Evolutionary conservation across 768 basidiomycete species (phyloP).

Genomic region (Boletus eberwhitei): DNA sequence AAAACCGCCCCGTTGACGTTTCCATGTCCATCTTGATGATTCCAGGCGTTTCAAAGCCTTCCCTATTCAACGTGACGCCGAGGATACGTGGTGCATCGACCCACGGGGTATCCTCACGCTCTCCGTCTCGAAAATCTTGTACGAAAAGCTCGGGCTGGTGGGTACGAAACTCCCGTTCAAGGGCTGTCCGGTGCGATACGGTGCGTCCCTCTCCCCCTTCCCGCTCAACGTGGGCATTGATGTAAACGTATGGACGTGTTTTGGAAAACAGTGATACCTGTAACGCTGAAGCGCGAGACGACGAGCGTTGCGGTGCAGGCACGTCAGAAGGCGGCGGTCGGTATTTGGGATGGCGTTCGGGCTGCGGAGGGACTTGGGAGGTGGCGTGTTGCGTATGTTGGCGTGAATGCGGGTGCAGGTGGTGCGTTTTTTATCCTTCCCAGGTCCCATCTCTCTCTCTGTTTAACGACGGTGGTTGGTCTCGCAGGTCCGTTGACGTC

Average conservation of each 20-base stretch:
- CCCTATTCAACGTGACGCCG: conserved; percentile 28
- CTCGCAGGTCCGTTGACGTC: not conserved
- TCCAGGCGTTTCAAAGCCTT: conserved; percentile 39
- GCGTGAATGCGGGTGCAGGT: conserved; percentile 25
- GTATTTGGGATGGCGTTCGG: conserved; percentile 49
- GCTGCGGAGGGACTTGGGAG: conserved; percentile 27
- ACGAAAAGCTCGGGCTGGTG: conserved; percentile 57
- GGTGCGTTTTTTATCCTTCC: conserved; percentile 6
- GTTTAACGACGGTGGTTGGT: not conserved
- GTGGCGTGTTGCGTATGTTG: conserved; percentile 45
- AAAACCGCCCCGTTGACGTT: not conserved
- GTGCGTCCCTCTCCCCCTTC: conserved; percentile 32
- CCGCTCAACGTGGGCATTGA: too few relatives aligned
- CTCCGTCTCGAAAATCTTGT: conserved; percentile 52
- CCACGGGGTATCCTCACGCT: conserved; percentile 57
- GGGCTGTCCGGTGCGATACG: conserved; percentile 43
- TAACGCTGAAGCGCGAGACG: conserved; percentile 42
- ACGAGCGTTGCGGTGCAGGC: conserved; percentile 36
- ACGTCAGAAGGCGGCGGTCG: conserved; percentile 40
- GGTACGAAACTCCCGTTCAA: conserved; percentile 57
- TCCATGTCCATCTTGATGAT: not conserved
- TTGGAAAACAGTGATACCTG: conserved; percentile 40
- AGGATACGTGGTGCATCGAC: conserved; percentile 73
- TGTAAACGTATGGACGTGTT: not conserved
- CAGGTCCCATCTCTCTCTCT: not conserved